phyloP scores from a whole-genome alignment of 768 basidiomycete species.

The Amanita polypyramis region DNA sequence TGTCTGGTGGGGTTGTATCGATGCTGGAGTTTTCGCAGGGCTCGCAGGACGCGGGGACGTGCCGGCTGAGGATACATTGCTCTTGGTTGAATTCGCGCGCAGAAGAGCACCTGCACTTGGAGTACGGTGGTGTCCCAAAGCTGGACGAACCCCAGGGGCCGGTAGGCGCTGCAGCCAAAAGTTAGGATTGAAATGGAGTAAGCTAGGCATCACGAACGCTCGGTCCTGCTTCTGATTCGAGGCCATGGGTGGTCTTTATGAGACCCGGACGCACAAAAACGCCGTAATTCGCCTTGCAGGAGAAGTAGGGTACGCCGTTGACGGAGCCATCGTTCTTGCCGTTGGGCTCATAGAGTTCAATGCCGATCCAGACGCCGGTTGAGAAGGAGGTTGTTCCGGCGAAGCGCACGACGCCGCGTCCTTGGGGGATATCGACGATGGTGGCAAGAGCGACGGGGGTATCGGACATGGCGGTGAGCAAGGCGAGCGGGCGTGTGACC shows the following conservation, averaged over 20 bases:
- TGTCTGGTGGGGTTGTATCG: constrained; percentile 23
- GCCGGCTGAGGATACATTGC: constrained; percentile 34
- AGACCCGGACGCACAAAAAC: constrained; percentile 86
- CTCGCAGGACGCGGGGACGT: constrained; percentile 56
- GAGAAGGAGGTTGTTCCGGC: constrained; percentile 76
- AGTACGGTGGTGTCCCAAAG: constrained; percentile 48
- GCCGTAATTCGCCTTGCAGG: constrained; percentile 64
- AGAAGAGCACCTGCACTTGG: constrained; percentile 35
- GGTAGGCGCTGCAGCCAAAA: constrained; percentile 13
- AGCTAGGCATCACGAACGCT: constrained; percentile 10
- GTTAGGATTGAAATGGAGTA: neutral
- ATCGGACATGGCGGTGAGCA: constrained; percentile 8
- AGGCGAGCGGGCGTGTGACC: neutral
- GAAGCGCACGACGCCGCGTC: constrained; percentile 81
- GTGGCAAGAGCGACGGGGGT: constrained; percentile 43
- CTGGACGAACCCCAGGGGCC: constrained; percentile 18
- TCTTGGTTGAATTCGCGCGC: constrained; percentile 27
- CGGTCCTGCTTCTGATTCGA: constrained; percentile 25
- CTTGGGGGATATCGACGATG: constrained; percentile 70
- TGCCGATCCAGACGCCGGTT: constrained; percentile 89
- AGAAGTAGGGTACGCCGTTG: constrained; percentile 71
- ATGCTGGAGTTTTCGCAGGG: constrained; percentile 37
- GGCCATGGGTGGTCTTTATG: constrained; percentile 53
- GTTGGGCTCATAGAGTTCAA: constrained; percentile 71
- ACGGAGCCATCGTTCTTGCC: constrained; percentile 98